Base-by-base conservation (phyloP, 345 rosid species). In the Tarenaya hassleriana region DNA sequence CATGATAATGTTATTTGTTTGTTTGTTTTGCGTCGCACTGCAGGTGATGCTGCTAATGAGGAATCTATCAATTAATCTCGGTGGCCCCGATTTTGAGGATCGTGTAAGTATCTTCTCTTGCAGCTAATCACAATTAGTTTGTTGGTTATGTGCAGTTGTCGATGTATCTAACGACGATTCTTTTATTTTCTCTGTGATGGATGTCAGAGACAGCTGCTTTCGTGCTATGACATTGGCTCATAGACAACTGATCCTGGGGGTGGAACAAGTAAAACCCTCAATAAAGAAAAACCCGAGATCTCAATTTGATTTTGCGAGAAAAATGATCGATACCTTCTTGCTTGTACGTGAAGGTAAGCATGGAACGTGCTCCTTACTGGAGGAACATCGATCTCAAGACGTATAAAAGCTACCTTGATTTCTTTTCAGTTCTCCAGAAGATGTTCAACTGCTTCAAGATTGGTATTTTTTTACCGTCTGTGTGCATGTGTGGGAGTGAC, bases 21-120 rank as follows among this genome's bases (percentile, higher is more conserved):
- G n/a, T n/a, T n/a, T 62, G 62, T 48, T 53, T 55, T 49, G 31
- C 39, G 42, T 66, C 18, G 47, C 44, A 75, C 84, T 7, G 50
- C 77, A 91, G 98, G 95, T 84, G 61, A 60, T 91, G 51, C 65
- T 91, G 78, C 64, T 91, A 78, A 91, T 91, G 96, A 80, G 95
- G 74, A 91, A 91, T 64, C 92, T 91, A 46, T 80, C 96, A 41
- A 77, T 87, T 67, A 91, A 91, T 69, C 71, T 91, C 50, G 64
- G 79, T 20, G 84, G 87, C 62, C 96, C 96, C 3, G 85, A 83
- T 67, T 91, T 84, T 44, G 95, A 87, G 79, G 89, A 86, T 73
- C 74, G 78, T 58, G 98, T 84, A 61, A 84, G 96, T 81, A 56
- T 39, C 24, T 38, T 64, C 32, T 66, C 60, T 58, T 27, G 34